phyloP scores from a whole-genome alignment of 1,139 yeast genomes.

The Suhomyces atakaporum region DNA sequence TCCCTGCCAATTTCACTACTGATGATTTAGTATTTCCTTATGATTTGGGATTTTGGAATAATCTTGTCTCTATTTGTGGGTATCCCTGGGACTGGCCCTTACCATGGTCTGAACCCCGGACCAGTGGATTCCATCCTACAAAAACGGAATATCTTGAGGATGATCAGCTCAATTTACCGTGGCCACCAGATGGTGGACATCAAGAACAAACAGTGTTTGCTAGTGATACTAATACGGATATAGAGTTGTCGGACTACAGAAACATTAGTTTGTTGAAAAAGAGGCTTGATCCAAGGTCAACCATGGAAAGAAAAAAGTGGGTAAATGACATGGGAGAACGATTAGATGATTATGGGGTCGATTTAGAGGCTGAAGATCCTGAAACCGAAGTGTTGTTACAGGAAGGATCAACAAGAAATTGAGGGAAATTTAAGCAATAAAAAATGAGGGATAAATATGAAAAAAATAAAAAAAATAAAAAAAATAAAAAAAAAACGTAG shows the following conservation, averaged over 20 bases:
- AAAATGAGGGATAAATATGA: not conserved
- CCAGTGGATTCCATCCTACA: constrained; percentile 48
- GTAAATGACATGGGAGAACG: constrained; percentile 78
- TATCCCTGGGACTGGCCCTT: constrained; percentile 61
- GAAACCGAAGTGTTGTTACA: constrained; percentile 4
- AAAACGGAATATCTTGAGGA: constrained; percentile 56
- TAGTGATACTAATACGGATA: constrained; percentile 21
- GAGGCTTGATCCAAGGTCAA: constrained; percentile 25
- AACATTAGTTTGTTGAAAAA: constrained; percentile 15
- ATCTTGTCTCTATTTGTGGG: constrained; percentile 55
- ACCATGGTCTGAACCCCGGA: constrained; percentile 63
- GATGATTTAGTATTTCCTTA: constrained; percentile 79
- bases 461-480: too few species aligned
- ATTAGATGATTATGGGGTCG: constrained; percentile 85
- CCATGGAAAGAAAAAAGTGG: constrained; percentile 56
- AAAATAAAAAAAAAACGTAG: too few species aligned
- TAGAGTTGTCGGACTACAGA: constrained; percentile 14
- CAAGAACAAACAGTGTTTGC: constrained; percentile 27
- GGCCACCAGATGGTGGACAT: constrained; percentile 88
- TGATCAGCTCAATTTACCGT: constrained; percentile 68
- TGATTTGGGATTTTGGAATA: constrained; percentile 64
- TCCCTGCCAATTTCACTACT: constrained; percentile 39
- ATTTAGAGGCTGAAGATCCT: constrained; percentile 58
- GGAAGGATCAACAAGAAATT: not conserved
- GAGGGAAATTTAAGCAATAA: not conserved